Evolutionary conservation across 2,329 filamentous ascomycete species (phyloP).

Genomic region (Calycina herbarum): DNA sequence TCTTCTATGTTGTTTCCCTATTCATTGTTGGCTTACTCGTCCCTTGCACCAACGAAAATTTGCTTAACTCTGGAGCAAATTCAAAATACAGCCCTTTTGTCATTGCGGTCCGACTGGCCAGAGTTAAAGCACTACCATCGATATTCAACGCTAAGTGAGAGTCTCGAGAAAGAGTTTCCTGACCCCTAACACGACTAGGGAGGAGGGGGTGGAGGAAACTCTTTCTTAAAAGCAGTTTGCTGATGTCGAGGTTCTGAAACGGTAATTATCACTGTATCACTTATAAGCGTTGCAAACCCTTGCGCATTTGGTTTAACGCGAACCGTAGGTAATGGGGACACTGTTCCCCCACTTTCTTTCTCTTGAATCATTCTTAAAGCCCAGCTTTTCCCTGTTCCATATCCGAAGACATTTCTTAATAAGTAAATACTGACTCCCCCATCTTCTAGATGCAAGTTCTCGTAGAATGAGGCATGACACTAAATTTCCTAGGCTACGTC

Average conservation of each 20-base stretch:
- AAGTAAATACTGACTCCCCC: too few relatives aligned
- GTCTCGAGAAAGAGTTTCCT: too few relatives aligned
- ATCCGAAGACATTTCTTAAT: too few relatives aligned
- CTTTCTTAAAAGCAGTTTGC: too few relatives aligned
- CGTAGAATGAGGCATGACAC: slow-evolving; percentile 40
- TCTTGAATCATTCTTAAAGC: too few relatives aligned
- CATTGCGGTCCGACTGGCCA: slow-evolving; percentile 51
- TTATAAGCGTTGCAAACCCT: slow-evolving; percentile 54
- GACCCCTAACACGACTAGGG: too few relatives aligned
- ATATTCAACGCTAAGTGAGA: slow-evolving; percentile 46
- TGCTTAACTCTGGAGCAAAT: slow-evolving; percentile 33
- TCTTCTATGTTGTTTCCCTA: slow-evolving; percentile 47
- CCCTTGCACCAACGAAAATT: slow-evolving; percentile 34
- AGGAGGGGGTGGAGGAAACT: too few relatives aligned
- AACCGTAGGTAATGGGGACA: slow-evolving; percentile 32
- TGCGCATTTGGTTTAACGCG: slow-evolving; percentile 52
- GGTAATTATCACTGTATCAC: slow-evolving; percentile 51
- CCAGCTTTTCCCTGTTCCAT: too few relatives aligned
- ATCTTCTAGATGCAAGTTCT: slow-evolving; percentile 45
- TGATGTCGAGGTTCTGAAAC: too few relatives aligned
- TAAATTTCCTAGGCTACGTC: slow-evolving; percentile 58
- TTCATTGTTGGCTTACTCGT: slow-evolving; percentile 47
- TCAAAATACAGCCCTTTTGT: slow-evolving; percentile 48
- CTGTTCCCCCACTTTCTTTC: too few relatives aligned
- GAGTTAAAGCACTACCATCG: slow-evolving; percentile 50